A percentile compares a stretch with the other conserved stretches of the same genome.
These are phyloP conservation scores for Zasmidium citrigriseum DNA, from an alignment of 2,329 filamentous ascomycete genomes.

Conservation along the genomic window DNA sequence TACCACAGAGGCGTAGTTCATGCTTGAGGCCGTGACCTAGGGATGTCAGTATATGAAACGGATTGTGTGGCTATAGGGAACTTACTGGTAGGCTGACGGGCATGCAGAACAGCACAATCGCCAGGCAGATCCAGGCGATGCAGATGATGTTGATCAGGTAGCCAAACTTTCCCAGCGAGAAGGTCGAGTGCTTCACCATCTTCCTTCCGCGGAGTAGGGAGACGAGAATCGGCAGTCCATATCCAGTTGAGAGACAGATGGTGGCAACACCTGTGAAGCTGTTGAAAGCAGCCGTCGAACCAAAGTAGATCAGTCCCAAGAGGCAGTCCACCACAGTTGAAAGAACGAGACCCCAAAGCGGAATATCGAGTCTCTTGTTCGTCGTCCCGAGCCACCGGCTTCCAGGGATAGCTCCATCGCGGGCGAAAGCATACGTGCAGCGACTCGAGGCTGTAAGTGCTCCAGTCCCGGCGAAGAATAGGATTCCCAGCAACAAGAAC, in stretches of 20 bases:
- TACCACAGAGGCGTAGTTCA: conserved; percentile 44
- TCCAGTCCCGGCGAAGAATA: conserved; percentile 74
- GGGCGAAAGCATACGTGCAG: conserved; percentile 72
- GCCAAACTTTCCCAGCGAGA: conserved; percentile 69
- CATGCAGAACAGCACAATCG: conserved; percentile 76
- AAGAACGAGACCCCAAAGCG: conserved; percentile 68
- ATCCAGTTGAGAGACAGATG: conserved; percentile 74
- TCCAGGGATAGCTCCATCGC: conserved; percentile 66
- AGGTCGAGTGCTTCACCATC: conserved; percentile 65
- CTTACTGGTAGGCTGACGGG: conserved; percentile 48
- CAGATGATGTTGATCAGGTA: conserved; percentile 67
- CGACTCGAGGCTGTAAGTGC: conserved; percentile 72
- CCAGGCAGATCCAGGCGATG: conserved; percentile 69
- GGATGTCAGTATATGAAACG: conserved; percentile 2
- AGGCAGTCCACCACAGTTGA: conserved; percentile 70
- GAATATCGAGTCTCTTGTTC: conserved; percentile 66
- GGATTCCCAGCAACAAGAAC: conserved; percentile 74
- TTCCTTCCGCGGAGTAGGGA: conserved; percentile 67
- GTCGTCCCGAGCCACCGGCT: conserved; percentile 48
- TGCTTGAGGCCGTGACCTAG: conserved; percentile 35
- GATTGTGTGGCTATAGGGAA: conserved; percentile 18
- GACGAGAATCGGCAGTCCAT: conserved; percentile 74
- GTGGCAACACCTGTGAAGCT: conserved; percentile 79
- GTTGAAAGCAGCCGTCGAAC: conserved; percentile 74
- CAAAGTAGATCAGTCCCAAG: conserved; percentile 77